Evolutionary conservation across 2,329 filamentous ascomycete species (phyloP), one percentile per base, ranked within the genome.

Genomic region (Arthrobotrys iridis): DNA sequence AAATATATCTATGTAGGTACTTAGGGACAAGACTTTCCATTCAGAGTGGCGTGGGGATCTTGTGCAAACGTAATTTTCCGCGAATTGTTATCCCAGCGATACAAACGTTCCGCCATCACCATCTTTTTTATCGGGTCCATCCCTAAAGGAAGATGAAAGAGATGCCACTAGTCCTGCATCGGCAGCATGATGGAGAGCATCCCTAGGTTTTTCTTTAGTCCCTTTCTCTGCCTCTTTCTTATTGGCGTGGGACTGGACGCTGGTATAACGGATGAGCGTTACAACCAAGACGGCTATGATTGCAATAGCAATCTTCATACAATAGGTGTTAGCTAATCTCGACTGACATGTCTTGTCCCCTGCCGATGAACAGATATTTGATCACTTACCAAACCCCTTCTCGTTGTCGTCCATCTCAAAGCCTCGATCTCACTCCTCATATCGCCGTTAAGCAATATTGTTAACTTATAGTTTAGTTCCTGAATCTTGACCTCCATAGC

Each of bases 391-490:
- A 88, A 88, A 1, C 88, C 88, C n/a, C 89, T 83, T 48, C 89
- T 83, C 7, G 89, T 90, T 68, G 90, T 83, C 43, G 97, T 89
- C 95, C 95, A 98, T 73, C 95, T 87, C 55, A 99, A 84, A 0
- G 90, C 91, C 82, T 99, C 95, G 55, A 98, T 93, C 79, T 97
- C 92, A 3, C 91, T 94, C 81, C 94, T 93, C 52, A 91, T 89
- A 82, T 98, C 95, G 77, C 92, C 95, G 81, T 93, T 96, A 45
- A 99, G 86, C 41, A 88, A 87, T 30, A 97, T 93, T 20, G 92
- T 96, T 82, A 99, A 98, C 82, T 96, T 95, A 83, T 98, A 97
- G 83, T 94, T 96, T 78, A 98, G 87, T 84, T 97, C 91, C 85
- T 97, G 93, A 77, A 97, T 93, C 86, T 92, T 79, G 18, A 76